Evolutionary conservation across 352 stramenopile species (phyloP), one percentile per base, ranked within the genome.

Genomic region (Phytophthora cactorum): DNA sequence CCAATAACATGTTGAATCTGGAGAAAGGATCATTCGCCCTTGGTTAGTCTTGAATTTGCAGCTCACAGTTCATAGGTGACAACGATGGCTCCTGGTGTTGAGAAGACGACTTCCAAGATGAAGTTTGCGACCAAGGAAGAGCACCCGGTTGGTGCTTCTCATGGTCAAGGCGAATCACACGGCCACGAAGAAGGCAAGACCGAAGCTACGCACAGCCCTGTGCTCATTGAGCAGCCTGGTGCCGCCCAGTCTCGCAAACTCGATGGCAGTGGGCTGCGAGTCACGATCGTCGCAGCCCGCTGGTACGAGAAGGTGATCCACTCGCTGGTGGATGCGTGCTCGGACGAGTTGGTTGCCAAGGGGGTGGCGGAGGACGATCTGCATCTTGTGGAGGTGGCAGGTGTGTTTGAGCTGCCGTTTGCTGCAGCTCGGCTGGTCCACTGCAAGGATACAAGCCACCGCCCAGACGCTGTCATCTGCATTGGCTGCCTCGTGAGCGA

Each of bases 391-490:
- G 64, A 97, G 55, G 97, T 99, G 29, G 84, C 97, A 0, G 97
- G 97, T 10, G 84, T 92, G 2, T 99, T 93, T 64, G 97, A 99
- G 83, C 75, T 99, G 14, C 97, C 97, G 11, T 96, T 97, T 51
- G 91, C 93, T 9, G 97, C 97, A 15, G 85, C 88, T 14, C 82
- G 79, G 1, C 55, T 93, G 63, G 86, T 96, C 44, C 46, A 90
- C 59, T 92, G 81, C 45, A 87, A 87, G 66, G 63, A 78, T 22
- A 77, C 91, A 27, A 69, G 52, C 17, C 90, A 88, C 22, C 69
- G 69, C 2, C 86, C 99, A 15, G 97, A 99, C 77, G 96, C 94
- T 12, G 96, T 99, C 54, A 88, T 99, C 54, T 98, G 90, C 71
- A 87, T 98, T 55, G 97, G 97, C 10, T 98, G 93, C 66, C 87